Conservation (phyloP, 495 filamentous ascomycete genomes). For the Aspergillus sclerotiicarbonarius region DNA sequence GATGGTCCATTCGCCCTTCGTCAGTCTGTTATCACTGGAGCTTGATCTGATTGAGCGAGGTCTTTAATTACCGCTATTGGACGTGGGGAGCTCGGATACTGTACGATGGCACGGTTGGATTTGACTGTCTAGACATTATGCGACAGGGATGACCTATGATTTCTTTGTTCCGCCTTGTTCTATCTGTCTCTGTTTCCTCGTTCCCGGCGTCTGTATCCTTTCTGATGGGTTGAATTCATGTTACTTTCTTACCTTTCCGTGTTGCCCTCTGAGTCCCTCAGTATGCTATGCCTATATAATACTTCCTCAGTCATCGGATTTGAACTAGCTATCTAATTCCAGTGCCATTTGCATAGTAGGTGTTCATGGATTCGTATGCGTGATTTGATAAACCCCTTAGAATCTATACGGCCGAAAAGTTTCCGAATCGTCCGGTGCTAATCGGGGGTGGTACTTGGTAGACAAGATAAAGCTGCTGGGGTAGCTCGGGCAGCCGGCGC, state of each 20-base stretch:
- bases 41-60: constrained; percentile 11
- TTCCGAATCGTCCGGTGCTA: neutral
- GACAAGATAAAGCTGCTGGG: neutral
- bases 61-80: constrained; percentile 18
- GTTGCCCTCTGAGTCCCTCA: constrained; percentile 24
- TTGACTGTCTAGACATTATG: constrained; percentile 37
- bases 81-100: constrained; percentile 7
- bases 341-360: neutral
- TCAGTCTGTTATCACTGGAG: constrained; percentile 8
- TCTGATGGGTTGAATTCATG: constrained; percentile 31
- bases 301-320: constrained; percentile 20
- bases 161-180: constrained; percentile 21
- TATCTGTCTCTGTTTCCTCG: constrained; percentile 27
- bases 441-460: neutral
- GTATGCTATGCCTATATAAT: constrained; percentile 47
- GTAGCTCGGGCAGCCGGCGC: neutral
- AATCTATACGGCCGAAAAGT: neutral
- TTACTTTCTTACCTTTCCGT: constrained; percentile 25
- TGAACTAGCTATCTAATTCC: neutral
- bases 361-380: neutral
- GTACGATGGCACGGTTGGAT: constrained; percentile 29
- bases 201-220: constrained; percentile 41
- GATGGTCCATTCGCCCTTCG: constrained; percentile 9
- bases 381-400: neutral
- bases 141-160: constrained; percentile 28